Evolutionary conservation across 1,284 basidiomycete species (phyloP).

Genomic region (Cryptococcus sp.): DNA sequence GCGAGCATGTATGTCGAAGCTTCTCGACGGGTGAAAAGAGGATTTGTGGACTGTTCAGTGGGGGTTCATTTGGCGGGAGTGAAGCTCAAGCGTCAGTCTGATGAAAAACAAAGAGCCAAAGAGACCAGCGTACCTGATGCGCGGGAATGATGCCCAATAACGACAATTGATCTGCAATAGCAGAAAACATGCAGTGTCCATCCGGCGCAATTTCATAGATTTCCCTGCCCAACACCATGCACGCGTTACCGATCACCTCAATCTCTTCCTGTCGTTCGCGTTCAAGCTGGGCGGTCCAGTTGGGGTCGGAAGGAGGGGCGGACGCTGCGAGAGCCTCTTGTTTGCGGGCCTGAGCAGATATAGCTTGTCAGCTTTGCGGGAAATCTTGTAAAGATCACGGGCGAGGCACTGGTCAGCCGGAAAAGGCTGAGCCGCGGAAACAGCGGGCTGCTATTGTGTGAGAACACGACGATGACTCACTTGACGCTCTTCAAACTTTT

Average conservation of each 20-base stretch:
- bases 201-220: slow-evolving; percentile 88
- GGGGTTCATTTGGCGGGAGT: background rate
- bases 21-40: slow-evolving; percentile 60
- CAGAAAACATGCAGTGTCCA: slow-evolving; percentile 92
- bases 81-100: background rate
- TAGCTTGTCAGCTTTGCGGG: background rate
- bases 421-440: background rate
- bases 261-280: slow-evolving; percentile 73
- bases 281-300: slow-evolving; percentile 65
- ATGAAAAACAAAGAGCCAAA: background rate
- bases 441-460: background rate
- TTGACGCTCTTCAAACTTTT: slow-evolving; percentile 75
- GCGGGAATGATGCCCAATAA: slow-evolving; percentile 41
- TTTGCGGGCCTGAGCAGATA: slow-evolving; percentile 65
- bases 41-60: slow-evolving; percentile 30
- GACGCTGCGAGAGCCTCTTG: slow-evolving; percentile 67
- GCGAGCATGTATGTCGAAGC: slow-evolving; percentile 81
- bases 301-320: slow-evolving; percentile 63
- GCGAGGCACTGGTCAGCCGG: background rate
- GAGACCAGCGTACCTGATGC: slow-evolving; percentile 24
- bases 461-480: slow-evolving; percentile 53
- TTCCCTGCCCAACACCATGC: slow-evolving; percentile 66
- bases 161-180: slow-evolving; percentile 75
- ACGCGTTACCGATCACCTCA: slow-evolving; percentile 66
- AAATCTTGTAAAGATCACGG: background rate